phyloP scores from a whole-genome alignment of 352 stramenopile genomes.

The Pythium chondricola region DNA sequence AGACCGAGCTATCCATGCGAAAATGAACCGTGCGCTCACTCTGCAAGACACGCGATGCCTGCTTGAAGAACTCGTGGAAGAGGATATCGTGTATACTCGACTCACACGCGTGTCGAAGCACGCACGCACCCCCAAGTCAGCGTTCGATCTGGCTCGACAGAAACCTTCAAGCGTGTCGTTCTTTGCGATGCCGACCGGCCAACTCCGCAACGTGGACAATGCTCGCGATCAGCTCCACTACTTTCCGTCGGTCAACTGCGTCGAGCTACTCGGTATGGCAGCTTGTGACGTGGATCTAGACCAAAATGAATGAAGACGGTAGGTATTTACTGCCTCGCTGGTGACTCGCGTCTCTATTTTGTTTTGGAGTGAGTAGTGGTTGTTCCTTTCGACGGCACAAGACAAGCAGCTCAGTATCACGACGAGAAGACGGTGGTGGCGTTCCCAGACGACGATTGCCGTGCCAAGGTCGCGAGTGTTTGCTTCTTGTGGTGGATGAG shows the following conservation, averaged over 20 bases:
- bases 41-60: constrained; percentile 66
- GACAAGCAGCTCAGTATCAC: neutral
- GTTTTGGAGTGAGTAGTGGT: neutral
- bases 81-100: constrained; percentile 58
- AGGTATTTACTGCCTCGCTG: neutral
- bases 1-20: constrained; percentile 47
- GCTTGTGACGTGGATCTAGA: constrained; percentile 46
- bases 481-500: constrained; percentile 78
- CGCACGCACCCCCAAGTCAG: constrained; percentile 5
- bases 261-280: constrained; percentile 60
- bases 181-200: constrained; percentile 26
- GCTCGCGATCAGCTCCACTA: constrained; percentile 51
- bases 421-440: constrained; percentile 19
- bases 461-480: constrained; percentile 43
- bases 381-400: neutral
- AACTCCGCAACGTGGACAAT: constrained; percentile 46
- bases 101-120: constrained; percentile 17
- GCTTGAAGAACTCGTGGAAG: constrained; percentile 54
- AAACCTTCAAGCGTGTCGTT: constrained; percentile 9
- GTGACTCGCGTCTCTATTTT: neutral
- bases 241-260: constrained; percentile 70
- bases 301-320: constrained; percentile 9
- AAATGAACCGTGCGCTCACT: constrained; percentile 67
- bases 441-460: constrained; percentile 18
- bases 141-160: constrained; percentile 18